These are phyloP conservation scores for Trichocomaceae sp. DNA, from an alignment of 2,329 filamentous ascomycete genomes.

Conservation along the genomic window DNA sequence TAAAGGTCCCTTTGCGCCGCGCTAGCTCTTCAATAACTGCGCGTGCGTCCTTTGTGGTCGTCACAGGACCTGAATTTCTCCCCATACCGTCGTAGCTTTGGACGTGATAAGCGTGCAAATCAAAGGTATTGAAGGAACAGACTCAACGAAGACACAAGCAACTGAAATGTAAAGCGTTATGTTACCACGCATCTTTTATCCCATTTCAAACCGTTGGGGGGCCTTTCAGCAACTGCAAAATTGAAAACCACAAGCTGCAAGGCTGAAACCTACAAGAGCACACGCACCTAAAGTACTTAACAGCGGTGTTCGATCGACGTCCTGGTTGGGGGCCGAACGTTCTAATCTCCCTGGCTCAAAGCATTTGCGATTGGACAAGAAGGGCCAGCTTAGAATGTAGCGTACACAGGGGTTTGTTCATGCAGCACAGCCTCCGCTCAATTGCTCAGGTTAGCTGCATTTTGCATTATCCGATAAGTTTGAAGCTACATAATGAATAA, in stretches of 20 bases:
- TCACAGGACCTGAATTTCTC: background rate
- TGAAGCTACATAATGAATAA: too few relatives aligned
- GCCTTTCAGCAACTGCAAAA: slow-evolving; percentile 1
- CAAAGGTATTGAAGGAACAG: background rate
- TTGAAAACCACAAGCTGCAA: background rate
- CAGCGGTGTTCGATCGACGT: background rate
- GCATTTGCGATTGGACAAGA: background rate
- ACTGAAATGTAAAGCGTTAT: background rate
- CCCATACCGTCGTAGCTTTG: slow-evolving; percentile 1
- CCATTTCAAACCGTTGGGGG: background rate
- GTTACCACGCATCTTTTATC: background rate
- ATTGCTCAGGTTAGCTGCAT: background rate
- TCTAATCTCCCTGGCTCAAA: background rate
- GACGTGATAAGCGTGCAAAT: background rate
- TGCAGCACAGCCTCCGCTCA: background rate
- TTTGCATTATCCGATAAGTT: too few relatives aligned
- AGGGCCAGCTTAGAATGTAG: background rate
- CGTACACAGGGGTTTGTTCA: background rate
- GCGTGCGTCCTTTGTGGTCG: slow-evolving; percentile 5
- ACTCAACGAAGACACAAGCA: slow-evolving; percentile 2
- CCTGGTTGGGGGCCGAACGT: too few relatives aligned
- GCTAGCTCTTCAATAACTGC: slow-evolving; percentile 8
- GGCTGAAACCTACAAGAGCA: too few relatives aligned
- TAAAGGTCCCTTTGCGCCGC: slow-evolving; percentile 6
- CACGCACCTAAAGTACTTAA: background rate